Percentiles rank a stretch among this genome's conserved stretches.
Conservation (phyloP, 2,329 filamentous ascomycete genomes). For the Aureobasidium sp. region DNA sequence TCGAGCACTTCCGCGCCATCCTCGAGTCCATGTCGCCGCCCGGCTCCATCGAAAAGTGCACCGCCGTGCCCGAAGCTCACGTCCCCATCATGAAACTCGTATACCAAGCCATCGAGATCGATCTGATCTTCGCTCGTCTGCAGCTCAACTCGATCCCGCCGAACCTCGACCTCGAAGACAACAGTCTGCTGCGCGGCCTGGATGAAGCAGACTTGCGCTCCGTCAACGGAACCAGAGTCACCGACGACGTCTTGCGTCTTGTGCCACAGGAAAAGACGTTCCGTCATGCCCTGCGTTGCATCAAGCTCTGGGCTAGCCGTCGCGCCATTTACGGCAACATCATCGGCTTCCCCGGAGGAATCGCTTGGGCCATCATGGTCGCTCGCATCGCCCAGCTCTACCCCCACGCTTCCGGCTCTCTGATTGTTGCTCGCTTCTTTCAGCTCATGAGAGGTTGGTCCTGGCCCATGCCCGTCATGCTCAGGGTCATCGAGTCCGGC, state of each 20-base stretch:
- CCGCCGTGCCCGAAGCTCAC: constrained; percentile 78
- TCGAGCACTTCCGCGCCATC: constrained; percentile 73
- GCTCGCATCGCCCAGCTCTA: constrained; percentile 94
- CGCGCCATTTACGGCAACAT: constrained; percentile 94
- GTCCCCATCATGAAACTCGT: constrained; percentile 98
- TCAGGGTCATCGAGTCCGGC: constrained; percentile 79
- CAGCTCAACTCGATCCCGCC: constrained; percentile 36
- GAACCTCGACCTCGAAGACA: constrained; percentile 70
- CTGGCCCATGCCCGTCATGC: constrained; percentile 86
- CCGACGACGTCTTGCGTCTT: constrained; percentile 79
- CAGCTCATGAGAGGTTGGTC: constrained; percentile 82
- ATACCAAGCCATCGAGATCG: constrained; percentile 83
- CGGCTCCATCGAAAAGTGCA: constrained; percentile 75
- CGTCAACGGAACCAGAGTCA: constrained; percentile 89
- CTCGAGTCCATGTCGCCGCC: constrained; percentile 66
- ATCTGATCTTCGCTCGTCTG: constrained; percentile 60
- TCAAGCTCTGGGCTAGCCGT: constrained; percentile 93
- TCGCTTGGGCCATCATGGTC: constrained; percentile 97
- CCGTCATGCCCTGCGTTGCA: constrained; percentile 75
- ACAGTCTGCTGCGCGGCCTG: constrained; percentile 72
- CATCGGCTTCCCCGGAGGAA: constrained; percentile 90
- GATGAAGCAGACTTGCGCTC: constrained; percentile 81
- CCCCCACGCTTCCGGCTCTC: constrained; percentile 79
- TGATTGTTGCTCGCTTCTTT: constrained; percentile 91
- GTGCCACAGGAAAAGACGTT: constrained; percentile 89